Evolutionary conservation across 139 green algal genomes (phyloP).

Genomic region (Coelastrella sp.): DNA sequence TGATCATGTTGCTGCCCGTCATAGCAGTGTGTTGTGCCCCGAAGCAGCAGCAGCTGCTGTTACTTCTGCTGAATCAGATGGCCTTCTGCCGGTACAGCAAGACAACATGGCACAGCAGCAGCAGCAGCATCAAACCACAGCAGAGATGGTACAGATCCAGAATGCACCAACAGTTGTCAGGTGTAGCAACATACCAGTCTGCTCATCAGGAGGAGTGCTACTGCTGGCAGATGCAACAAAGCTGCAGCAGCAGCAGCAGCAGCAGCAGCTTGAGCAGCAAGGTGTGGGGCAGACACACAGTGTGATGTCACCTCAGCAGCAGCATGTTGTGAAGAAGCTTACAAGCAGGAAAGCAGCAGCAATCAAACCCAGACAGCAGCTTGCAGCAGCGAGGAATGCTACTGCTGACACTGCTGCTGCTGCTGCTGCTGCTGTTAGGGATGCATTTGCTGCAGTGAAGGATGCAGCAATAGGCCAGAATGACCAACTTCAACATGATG

Average conservation of each 20-base stretch:
- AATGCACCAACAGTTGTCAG: too few relatives aligned
- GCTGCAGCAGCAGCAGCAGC: conserved; percentile 16
- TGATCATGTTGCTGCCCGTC: too few relatives aligned
- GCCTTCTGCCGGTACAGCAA: too few relatives aligned
- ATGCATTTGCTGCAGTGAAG: neutral
- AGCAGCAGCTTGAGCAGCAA: neutral
- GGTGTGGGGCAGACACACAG: neutral
- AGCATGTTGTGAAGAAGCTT: conserved; percentile 24
- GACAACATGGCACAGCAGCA: neutral
- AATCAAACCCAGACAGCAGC: neutral
- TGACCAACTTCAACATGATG: neutral
- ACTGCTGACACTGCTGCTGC: neutral
- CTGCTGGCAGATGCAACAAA: too few relatives aligned
- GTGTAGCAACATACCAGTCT: too few relatives aligned
- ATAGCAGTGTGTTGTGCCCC: neutral
- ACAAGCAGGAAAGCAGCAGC: conserved; percentile 20
- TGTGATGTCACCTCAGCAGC: neutral
- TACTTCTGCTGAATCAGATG: too few relatives aligned
- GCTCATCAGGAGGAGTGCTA: too few relatives aligned
- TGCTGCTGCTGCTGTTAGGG: conserved; percentile 10
- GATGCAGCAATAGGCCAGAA: neutral
- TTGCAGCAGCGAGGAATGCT: neutral
- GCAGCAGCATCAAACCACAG: neutral
- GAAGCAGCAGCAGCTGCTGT: conserved; percentile 22
- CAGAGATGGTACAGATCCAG: too few relatives aligned